Conservation (phyloP, 176 grass and related monocot species). For the Musa beccarii region DNA sequence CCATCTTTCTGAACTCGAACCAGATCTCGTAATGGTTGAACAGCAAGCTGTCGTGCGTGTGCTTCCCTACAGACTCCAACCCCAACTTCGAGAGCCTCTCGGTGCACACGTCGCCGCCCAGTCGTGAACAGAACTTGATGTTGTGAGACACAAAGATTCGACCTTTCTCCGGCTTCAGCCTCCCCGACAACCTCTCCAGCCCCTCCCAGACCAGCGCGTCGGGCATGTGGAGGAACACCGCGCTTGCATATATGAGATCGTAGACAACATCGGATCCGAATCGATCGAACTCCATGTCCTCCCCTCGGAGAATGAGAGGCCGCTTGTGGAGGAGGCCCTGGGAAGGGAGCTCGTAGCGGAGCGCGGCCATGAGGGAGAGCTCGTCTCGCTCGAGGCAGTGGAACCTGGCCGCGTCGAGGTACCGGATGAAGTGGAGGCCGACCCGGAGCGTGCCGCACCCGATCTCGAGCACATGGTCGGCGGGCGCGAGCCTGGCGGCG, state of each 20-base stretch:
- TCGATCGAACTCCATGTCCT: conserved; percentile 76
- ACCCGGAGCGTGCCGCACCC: conserved; percentile 92
- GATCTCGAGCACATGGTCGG: conserved; percentile 67
- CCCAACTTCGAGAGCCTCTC: conserved; percentile 43
- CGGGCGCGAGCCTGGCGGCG: conserved; percentile 28
- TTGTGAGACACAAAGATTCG: conserved; percentile 87
- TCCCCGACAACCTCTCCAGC: conserved; percentile 52
- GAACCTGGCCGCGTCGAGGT: conserved; percentile 55
- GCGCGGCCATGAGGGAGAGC: conserved; percentile 68
- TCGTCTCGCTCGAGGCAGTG: conserved; percentile 83
- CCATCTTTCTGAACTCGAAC: conserved; percentile 58
- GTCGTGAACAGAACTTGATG: conserved; percentile 79
- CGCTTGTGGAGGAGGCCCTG: conserved; percentile 70
- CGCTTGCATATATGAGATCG: conserved; percentile 84
- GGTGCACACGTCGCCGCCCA: conserved; percentile 58
- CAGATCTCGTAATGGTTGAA: conserved; percentile 94
- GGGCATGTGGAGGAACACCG: conserved; percentile 69
- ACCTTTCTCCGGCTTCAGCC: conserved; percentile 60
- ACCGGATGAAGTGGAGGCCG: conserved; percentile 75
- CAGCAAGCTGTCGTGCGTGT: conserved; percentile 76
- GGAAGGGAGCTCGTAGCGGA: conserved; percentile 61
- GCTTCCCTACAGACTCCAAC: conserved; percentile 61
- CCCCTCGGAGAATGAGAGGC: conserved; percentile 60
- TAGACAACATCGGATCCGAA: conserved; percentile 61
- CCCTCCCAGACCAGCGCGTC: conserved; percentile 79